Conservation (phyloP, 352 stramenopile species). For the Phytophthora hybrid region DNA sequence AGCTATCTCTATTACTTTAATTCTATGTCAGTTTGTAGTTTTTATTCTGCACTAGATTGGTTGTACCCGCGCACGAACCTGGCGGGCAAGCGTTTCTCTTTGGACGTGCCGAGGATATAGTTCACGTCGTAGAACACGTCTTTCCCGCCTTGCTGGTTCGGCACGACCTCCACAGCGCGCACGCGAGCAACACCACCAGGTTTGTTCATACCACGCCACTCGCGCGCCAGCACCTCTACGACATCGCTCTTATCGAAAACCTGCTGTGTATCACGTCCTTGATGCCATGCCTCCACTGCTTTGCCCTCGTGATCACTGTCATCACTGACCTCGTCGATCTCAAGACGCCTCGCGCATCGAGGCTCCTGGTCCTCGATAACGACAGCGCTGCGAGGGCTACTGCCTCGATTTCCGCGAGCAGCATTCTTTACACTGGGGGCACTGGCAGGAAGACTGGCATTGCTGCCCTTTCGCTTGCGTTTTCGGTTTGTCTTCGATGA, state of each 20-base stretch:
- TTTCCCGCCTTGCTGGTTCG: constrained; percentile 17
- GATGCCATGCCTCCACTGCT: constrained; percentile 24
- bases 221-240: constrained; percentile 61
- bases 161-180: constrained; percentile 49
- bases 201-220: constrained; percentile 75
- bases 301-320: constrained; percentile 33
- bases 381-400: constrained; percentile 19
- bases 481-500: constrained; percentile 59
- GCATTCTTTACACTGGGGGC: constrained; percentile 20
- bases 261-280: constrained; percentile 23
- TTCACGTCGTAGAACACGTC: constrained; percentile 69
- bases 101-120: constrained; percentile 62
- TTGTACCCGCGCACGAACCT: constrained; percentile 60
- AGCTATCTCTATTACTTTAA: constrained; percentile 23
- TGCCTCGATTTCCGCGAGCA: constrained; percentile 20
- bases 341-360: constrained; percentile 51
- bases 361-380: constrained; percentile 30
- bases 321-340: constrained; percentile 60
- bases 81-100: constrained; percentile 69
- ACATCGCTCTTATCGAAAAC: constrained; percentile 65
- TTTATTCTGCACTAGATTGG: constrained; percentile 30
- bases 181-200: constrained; percentile 72
- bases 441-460: constrained; percentile 8
- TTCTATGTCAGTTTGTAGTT: not conserved
- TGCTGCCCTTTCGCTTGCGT: constrained; percentile 53